Conservation (phyloP, 805 yeast genomes). For the Candida corydali region DNA sequence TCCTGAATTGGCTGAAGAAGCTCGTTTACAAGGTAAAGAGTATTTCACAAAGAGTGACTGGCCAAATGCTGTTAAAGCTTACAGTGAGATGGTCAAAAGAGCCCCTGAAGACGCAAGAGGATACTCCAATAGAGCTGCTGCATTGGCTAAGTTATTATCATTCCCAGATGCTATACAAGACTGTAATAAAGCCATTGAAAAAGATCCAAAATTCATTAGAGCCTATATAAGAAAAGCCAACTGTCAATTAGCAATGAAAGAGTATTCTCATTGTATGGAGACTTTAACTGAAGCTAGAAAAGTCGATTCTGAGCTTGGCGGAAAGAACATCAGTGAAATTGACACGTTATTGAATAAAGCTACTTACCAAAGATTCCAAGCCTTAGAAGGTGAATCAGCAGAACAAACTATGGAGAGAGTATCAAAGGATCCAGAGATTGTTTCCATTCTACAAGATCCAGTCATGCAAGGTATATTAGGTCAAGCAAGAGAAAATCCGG, state of each 20-base stretch:
- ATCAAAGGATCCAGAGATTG: conserved; percentile 90
- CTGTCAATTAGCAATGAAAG: conserved; percentile 87
- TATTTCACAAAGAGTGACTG: conserved; percentile 87
- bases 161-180: conserved; percentile 96
- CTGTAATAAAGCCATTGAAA: conserved; percentile 83
- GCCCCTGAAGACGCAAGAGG: conserved; percentile 97
- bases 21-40: conserved; percentile 89
- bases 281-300: conserved; percentile 76
- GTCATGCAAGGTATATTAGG: conserved; percentile 92
- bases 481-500: conserved; percentile 94
- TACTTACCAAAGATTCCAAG: conserved; percentile 69
- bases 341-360: conserved; percentile 81
- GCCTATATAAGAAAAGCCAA: conserved; percentile 97
- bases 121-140: conserved; percentile 97
- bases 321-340: conserved; percentile 67
- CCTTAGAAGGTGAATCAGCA: conserved; percentile 83
- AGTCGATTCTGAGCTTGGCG: conserved; percentile 62
- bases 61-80: conserved; percentile 94
- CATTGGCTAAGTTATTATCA: conserved; percentile 87
- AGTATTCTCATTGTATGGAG: conserved; percentile 75
- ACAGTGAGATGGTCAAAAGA: conserved; percentile 93
- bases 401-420: conserved; percentile 92
- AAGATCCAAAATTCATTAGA: conserved; percentile 85
- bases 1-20: conserved; percentile 92
- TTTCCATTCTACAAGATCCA: conserved; percentile 84